Evolutionary conservation across 768 basidiomycete genomes (phyloP).

Genomic region (Suillus americanus): DNA sequence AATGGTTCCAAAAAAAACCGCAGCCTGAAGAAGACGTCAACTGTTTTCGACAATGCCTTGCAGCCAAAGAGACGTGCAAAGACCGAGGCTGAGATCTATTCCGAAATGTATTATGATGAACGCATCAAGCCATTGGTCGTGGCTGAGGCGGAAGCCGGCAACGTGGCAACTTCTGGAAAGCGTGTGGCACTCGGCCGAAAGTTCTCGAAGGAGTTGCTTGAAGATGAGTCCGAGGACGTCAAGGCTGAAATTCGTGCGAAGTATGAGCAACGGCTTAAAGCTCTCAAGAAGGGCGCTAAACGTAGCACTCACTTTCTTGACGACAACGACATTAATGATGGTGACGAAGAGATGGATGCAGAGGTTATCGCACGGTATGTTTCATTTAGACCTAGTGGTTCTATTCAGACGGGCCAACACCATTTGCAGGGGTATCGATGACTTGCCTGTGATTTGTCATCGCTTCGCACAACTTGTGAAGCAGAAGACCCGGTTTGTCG

Average conservation of each 20-base stretch:
- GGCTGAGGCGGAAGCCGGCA: conserved; percentile 5
- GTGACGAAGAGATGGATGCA: not conserved
- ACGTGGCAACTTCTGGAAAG: not conserved
- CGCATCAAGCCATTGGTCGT: conserved; percentile 3
- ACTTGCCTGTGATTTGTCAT: not conserved
- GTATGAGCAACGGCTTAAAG: not conserved
- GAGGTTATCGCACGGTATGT: conserved; percentile 1
- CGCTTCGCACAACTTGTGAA: not conserved
- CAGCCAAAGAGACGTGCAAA: not conserved
- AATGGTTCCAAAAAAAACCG: not conserved
- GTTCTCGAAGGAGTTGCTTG: conserved; percentile 3
- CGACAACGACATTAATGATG: too few species aligned
- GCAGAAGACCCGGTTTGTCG: not conserved
- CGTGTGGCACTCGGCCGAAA: not conserved
- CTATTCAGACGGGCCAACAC: not conserved
- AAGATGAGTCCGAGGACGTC: not conserved
- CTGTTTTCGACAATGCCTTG: not conserved
- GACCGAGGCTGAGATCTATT: not conserved
- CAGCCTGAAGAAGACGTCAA: not conserved
- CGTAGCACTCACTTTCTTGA: too few species aligned
- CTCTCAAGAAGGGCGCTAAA: not conserved
- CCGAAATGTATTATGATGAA: not conserved
- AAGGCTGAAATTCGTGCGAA: not conserved
- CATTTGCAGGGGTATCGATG: conserved; percentile 3
- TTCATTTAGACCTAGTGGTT: too few species aligned